phyloP scores from a whole-genome alignment of 225 moss, liverwort and hornwort species.

The Bryoerythrophyllum caledonicum region DNA sequence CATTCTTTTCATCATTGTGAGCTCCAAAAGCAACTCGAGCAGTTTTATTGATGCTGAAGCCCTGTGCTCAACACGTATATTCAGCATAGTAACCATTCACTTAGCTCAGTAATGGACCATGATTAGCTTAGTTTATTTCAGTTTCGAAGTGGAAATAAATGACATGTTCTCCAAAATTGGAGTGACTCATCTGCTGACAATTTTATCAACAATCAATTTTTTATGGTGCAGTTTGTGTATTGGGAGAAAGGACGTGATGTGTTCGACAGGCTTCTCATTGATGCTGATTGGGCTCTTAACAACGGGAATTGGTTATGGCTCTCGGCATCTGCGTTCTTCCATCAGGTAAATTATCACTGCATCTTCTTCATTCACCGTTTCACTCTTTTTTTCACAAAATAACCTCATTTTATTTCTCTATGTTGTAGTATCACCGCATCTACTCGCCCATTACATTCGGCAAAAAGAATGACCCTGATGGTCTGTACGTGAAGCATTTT shows the following conservation, averaged over 20 bases:
- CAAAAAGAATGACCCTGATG: constrained; percentile 92
- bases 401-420: constrained; percentile 17
- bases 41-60: constrained; percentile 7
- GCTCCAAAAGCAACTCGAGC: neutral
- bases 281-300: constrained; percentile 94
- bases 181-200: constrained; percentile 3
- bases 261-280: constrained; percentile 92
- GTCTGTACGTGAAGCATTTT: constrained; percentile 84
- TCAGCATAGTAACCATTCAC: neutral
- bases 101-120: neutral
- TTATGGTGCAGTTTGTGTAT: constrained; percentile 69
- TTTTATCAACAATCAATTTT: no score
- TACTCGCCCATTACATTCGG: constrained; percentile 89
- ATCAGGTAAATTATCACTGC: constrained; percentile 49
- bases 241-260: constrained; percentile 99
- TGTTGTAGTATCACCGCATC: constrained; percentile 98
- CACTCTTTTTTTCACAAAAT: neutral
- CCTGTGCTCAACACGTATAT: neutral
- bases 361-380: neutral
- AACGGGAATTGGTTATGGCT: constrained; percentile 99
- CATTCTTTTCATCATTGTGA: neutral
- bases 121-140: neutral
- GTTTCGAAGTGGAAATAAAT: neutral
- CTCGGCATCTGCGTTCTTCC: constrained; percentile 93
- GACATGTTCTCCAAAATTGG: neutral